These are phyloP conservation scores for Verticillium nubilum DNA, from an alignment of 2,329 filamentous ascomycete species.

Conservation along the genomic window DNA sequence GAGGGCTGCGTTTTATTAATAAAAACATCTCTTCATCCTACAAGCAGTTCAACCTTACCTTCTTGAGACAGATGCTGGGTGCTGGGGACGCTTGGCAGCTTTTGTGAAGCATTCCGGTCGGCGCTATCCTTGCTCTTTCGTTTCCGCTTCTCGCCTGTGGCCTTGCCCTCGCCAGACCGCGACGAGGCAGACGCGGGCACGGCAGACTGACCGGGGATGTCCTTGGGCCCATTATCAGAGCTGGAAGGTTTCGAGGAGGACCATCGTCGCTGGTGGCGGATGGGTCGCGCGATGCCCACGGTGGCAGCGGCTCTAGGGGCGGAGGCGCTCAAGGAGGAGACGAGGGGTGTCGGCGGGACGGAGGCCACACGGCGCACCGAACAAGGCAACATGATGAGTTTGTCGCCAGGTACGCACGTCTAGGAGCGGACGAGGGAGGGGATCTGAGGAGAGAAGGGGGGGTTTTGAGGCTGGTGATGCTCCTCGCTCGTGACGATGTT, in stretches of 20 bases:
- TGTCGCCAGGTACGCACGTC: constrained; percentile 17
- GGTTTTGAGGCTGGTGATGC: constrained; percentile 1
- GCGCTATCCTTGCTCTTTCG: constrained; percentile 51
- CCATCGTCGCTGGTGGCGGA: constrained; percentile 46
- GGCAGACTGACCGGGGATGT: constrained; percentile 37
- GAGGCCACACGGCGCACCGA: constrained; percentile 50
- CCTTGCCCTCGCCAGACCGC: constrained; percentile 33
- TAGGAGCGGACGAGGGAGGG: constrained; percentile 2
- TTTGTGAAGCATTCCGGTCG: constrained; percentile 40
- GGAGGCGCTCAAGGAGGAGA: constrained; percentile 35
- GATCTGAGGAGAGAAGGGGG: background rate
- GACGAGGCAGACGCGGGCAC: constrained; percentile 42
- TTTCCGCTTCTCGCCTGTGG: constrained; percentile 48
- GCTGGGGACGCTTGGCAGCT: constrained; percentile 68
- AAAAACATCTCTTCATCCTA: background rate
- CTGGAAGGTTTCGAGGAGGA: constrained; percentile 60
- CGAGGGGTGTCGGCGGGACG: constrained; percentile 38
- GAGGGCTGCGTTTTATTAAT: constrained; percentile 56
- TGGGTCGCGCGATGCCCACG: constrained; percentile 14
- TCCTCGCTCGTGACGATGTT: constrained; percentile 23
- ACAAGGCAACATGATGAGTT: constrained; percentile 43
- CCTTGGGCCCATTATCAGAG: constrained; percentile 50
- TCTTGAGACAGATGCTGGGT: constrained; percentile 66
- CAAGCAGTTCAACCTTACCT: constrained; percentile 37
- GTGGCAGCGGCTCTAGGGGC: constrained; percentile 31